Evolutionary conservation across 2,329 filamentous ascomycete species (phyloP).

Genomic region (Lachnellula subtilissima): DNA sequence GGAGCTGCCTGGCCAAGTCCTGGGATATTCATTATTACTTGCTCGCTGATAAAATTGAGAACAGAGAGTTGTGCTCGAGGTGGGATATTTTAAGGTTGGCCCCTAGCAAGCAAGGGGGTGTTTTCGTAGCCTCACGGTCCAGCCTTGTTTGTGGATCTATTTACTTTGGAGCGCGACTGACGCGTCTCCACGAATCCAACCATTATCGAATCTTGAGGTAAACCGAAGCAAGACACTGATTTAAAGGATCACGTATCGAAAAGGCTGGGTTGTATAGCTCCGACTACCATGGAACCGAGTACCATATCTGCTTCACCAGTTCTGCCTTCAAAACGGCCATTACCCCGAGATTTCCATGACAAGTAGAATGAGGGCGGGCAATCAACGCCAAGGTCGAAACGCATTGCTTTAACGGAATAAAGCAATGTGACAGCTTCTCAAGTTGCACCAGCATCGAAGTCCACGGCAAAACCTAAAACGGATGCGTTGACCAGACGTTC

Average conservation of each 20-base stretch:
- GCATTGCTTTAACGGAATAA: no score
- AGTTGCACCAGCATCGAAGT: background rate
- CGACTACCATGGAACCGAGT: no score
- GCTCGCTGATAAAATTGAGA: background rate
- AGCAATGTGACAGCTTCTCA: background rate
- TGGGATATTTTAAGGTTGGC: background rate
- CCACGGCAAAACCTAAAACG: background rate
- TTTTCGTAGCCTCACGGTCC: background rate
- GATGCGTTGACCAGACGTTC: background rate
- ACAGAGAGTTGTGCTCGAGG: background rate
- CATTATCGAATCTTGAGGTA: no score
- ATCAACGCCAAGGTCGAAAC: no score
- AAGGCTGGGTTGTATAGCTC: no score
- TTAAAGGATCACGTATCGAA: no score
- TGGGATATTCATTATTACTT: slow-evolving; percentile 61
- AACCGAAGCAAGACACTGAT: no score
- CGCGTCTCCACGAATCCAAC: no score
- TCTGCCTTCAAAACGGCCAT: no score
- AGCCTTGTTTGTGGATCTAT: background rate
- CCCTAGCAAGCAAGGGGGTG: slow-evolving; percentile 1
- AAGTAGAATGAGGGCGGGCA: no score
- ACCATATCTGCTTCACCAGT: no score
- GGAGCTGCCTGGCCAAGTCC: slow-evolving; percentile 65
- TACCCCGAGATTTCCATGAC: no score
- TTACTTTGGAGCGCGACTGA: background rate